Evolutionary conservation across 106 monocot genomes (phyloP).

Genomic region (Xerophyta viscosa): DNA sequence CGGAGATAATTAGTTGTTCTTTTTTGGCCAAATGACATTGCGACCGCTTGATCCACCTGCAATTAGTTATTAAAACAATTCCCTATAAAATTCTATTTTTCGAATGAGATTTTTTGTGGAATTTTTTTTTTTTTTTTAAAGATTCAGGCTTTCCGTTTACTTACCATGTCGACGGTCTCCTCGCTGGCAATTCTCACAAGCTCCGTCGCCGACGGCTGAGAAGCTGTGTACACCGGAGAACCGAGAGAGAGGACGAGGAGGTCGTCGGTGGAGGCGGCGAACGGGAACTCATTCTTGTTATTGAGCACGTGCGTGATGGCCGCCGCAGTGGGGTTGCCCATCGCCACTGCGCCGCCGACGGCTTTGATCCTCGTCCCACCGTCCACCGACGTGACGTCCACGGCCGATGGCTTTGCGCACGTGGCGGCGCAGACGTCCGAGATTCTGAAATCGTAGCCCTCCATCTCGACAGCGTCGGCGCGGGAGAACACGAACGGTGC

Average conservation of each 20-base stretch:
- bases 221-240: conserved; percentile 11
- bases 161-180: conserved; percentile 50
- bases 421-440: conserved; percentile 62
- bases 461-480: conserved; percentile 69
- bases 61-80: no score
- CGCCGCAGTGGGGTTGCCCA: conserved; percentile 70
- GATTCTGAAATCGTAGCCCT: conserved; percentile 55
- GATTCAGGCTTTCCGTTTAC: no score
- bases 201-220: conserved; percentile 20
- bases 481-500: conserved; percentile 84
- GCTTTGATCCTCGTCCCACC: conserved; percentile 23
- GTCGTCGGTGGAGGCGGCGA: conserved; percentile 49
- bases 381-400: conserved; percentile 26
- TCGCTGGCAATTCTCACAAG: conserved; percentile 62
- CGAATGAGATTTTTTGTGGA: no score
- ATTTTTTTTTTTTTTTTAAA: no score
- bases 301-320: conserved; percentile 93
- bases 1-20: conserved; percentile 55
- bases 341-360: conserved; percentile 36
- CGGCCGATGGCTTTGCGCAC: conserved; percentile 8
- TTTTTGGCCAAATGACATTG: conserved; percentile 57
- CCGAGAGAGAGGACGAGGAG: conserved; percentile 69
- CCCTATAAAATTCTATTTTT: no score
- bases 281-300: conserved; percentile 84
- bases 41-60: conserved; percentile 78